These are phyloP conservation scores for Arthrobotrys conoides DNA, from an alignment of 2,329 filamentous ascomycete genomes.

Conservation along the genomic window DNA sequence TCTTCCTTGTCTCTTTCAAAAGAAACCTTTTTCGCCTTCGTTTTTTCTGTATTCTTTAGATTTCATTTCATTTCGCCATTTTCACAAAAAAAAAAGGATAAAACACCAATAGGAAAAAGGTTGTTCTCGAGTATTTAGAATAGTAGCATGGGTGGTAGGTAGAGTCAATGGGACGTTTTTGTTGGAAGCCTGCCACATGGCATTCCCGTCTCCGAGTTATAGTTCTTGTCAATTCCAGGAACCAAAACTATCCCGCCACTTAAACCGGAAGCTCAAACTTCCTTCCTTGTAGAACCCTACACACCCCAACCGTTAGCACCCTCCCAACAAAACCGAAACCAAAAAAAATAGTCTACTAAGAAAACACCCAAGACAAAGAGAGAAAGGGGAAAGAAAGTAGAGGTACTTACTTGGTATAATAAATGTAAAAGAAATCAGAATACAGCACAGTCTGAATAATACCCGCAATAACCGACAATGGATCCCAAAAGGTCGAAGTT, in stretches of 20 bases:
- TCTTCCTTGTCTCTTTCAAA: background rate
- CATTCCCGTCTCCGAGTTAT: conserved; percentile 3
- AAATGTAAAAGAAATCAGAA: conserved; percentile 99
- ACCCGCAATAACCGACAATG: conserved; percentile 88
- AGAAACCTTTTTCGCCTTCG: background rate
- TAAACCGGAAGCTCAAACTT: conserved; percentile 89
- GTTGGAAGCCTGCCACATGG: background rate
- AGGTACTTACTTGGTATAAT: conserved; percentile 92
- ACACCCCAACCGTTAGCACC: conserved; percentile 19
- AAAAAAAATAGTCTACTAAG: conserved; percentile 11
- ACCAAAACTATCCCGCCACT: background rate
- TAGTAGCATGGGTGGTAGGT: background rate
- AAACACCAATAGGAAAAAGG: background rate
- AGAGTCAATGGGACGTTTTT: too few species aligned
- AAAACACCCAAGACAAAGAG: background rate
- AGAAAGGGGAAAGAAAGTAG: background rate
- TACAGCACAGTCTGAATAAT: conserved; percentile 95
- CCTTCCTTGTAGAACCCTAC: conserved; percentile 82
- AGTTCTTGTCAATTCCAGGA: conserved; percentile 3
- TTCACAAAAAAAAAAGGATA: background rate
- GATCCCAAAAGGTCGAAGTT: conserved; percentile 82
- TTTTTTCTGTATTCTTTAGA: conserved; percentile 7
- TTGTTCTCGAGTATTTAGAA: background rate
- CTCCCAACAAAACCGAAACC: background rate
- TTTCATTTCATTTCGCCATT: conserved; percentile 9